A percentile compares a stretch with the other conserved stretches of the same genome.
These are phyloP conservation scores for Mollisia scopiformis DNA, from an alignment of 2,329 filamentous ascomycete genomes.

Conservation along the genomic window DNA sequence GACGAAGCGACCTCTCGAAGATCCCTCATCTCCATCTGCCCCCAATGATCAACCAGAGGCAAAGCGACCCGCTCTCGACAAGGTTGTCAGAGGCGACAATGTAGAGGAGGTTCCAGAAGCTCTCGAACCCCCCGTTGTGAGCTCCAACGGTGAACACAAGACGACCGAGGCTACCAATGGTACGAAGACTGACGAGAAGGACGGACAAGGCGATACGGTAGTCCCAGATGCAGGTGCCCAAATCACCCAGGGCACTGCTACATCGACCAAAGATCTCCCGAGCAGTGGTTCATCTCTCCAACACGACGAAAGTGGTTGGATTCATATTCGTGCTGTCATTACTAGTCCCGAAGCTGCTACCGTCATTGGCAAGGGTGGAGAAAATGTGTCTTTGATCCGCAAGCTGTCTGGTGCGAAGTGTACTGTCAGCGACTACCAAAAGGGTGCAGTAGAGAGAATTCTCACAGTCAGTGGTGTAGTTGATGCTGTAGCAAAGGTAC, in stretches of 20 bases:
- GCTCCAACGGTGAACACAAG: constrained; percentile 45
- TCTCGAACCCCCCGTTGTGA: constrained; percentile 48
- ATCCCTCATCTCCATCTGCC: constrained; percentile 91
- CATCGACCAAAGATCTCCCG: constrained; percentile 39
- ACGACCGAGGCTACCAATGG: constrained; percentile 45
- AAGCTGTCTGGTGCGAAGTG: constrained; percentile 96
- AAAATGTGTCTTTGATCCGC: constrained; percentile 97
- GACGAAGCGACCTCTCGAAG: constrained; percentile 92
- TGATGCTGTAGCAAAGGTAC: constrained; percentile 93
- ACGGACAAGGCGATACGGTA: constrained; percentile 69
- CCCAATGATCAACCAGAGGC: constrained; percentile 93
- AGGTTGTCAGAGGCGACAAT: constrained; percentile 74
- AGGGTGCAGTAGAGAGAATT: constrained; percentile 96
- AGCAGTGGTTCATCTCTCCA: constrained; percentile 50
- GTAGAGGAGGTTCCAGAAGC: constrained; percentile 40
- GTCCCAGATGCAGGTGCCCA: constrained; percentile 63
- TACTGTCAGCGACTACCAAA: constrained; percentile 97
- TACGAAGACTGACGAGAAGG: constrained; percentile 53
- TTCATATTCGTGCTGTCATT: constrained; percentile 95
- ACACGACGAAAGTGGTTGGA: constrained; percentile 93
- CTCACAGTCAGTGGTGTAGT: constrained; percentile 95
- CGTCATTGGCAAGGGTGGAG: constrained; percentile 96
- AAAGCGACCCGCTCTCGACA: constrained; percentile 95
- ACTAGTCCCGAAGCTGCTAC: constrained; percentile 97
- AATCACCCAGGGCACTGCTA: constrained; percentile 51